phyloP scores from a whole-genome alignment of 176 grass and related monocot species.

The Oryza coarctata region DNA sequence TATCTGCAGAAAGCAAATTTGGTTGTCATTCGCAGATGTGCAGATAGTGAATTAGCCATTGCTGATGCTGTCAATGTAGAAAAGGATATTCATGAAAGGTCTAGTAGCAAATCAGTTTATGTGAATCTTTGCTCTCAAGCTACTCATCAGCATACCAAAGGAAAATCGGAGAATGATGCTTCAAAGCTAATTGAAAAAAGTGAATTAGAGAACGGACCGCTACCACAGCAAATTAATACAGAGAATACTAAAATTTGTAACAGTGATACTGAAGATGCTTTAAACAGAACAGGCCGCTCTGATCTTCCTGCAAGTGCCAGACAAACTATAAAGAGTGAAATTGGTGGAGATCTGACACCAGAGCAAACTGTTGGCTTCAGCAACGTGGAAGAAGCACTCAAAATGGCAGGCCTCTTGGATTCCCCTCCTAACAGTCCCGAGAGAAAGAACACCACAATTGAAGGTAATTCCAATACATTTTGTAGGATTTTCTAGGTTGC shows the following conservation, averaged over 20 bases:
- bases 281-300: conserved; percentile 1
- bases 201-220: conserved; percentile 29
- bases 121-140: conserved; percentile 82
- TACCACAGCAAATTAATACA: conserved; percentile 26
- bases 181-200: conserved; percentile 34
- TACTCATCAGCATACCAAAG: conserved; percentile 52
- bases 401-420: conserved; percentile 83
- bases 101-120: conserved; percentile 88
- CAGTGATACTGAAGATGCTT: conserved; percentile 30
- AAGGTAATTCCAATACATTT: conserved; percentile 41
- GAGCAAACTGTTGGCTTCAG: conserved; percentile 39
- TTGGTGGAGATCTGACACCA: background rate
- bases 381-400: conserved; percentile 67
- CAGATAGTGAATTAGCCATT: conserved; percentile 92
- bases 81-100: conserved; percentile 70
- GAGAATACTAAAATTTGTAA: conserved; percentile 7
- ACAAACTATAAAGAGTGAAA: conserved; percentile 34
- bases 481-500: background rate
- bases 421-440: conserved; percentile 82
- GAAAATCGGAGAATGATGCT: conserved; percentile 38
- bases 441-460: conserved; percentile 20
- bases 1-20: conserved; percentile 82
- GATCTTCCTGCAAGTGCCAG: conserved; percentile 25
- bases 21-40: conserved; percentile 63
- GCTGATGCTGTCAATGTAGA: conserved; percentile 94